Evolutionary conservation across 2,329 filamentous ascomycete genomes (phyloP), one percentile per base, ranked within the genome.

Genomic region (Cladobotryum mycophilum): DNA sequence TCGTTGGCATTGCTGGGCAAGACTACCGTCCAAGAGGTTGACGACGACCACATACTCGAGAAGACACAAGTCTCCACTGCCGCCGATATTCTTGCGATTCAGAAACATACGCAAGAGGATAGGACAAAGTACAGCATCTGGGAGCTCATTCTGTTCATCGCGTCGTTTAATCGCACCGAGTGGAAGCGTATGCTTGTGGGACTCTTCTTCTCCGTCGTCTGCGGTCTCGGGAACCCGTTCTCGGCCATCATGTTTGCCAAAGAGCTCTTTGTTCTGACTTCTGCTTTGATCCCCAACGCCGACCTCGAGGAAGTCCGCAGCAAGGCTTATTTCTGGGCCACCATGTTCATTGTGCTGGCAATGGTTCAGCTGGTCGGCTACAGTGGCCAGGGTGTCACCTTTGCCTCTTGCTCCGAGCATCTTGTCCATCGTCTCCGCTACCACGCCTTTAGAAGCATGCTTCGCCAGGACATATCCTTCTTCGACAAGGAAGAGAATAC

Each of bases 271-370:
- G 56, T 84, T 20, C 25, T 30, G 20, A 22, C 18, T 9, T 11
- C 44, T 25, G 17, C 36, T 12, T 36, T 33, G 13, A 80, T 75
- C 25, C 67, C 70, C 15, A 67, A 57, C 35, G 75, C 75, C 65
- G 75, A 76, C 65, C 80, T 74, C 42, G 68, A 64, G 33, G 67
- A 81, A 50, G 75, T 93, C 48, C 81, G 84, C 57, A 73, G 77
- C n/a, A 80, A 91, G 53, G 83, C 86, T 17, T 82, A 89, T 62
- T 95, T 95, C 66, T 96, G 89, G 89, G 84, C 82, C 51, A 72
- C 84, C 60, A 95, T 96, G 89, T 96, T 86, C 67, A 77, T 91
- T 56, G 90, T 95, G 79, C 76, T 96, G 49, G 89, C 83, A 3
- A 68, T 89, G 49, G 81, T 86, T 11, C 81, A 87, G 63, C 80